These are phyloP conservation scores for Ajuga chamaepitys DNA, from an alignment of 257 asterid genomes.

Conservation along the genomic window DNA sequence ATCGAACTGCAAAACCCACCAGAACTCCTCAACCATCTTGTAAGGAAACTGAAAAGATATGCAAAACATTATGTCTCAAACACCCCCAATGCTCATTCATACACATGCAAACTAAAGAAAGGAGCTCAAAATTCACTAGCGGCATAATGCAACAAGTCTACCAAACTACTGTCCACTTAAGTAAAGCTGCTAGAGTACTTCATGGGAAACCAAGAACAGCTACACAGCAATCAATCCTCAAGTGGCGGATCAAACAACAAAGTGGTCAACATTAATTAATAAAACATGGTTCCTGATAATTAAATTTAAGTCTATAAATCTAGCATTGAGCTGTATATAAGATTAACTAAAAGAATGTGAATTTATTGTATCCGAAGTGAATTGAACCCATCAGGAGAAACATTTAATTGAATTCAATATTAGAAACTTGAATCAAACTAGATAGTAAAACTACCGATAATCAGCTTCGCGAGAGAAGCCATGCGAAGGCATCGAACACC, in stretches of 20 bases:
- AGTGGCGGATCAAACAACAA: conserved; percentile 4
- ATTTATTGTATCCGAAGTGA: background rate
- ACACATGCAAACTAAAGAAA: background rate
- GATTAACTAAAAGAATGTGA: background rate
- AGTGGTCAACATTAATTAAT: background rate
- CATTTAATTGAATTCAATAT: background rate
- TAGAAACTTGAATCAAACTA: background rate
- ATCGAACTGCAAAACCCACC: conserved; percentile 14
- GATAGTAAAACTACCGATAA: background rate
- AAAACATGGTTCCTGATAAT: background rate
- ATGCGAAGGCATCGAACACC: conserved; percentile 1
- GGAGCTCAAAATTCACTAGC: background rate
- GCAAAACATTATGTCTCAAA: background rate
- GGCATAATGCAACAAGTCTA: background rate
- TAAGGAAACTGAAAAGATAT: conserved; percentile 1
- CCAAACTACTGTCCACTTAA: conserved; percentile 2
- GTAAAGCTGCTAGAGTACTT: conserved; percentile 2
- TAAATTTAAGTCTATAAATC: background rate
- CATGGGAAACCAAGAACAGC: conserved; percentile 15
- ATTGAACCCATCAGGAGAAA: background rate
- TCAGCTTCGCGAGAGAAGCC: conserved; percentile 1
- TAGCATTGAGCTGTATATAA: background rate
- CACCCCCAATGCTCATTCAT: background rate
- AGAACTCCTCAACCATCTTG: conserved; percentile 15
- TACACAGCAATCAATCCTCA: conserved; percentile 5